Percentiles rank a stretch among this genome's conserved stretches.
These are phyloP conservation scores for Agaricus blazei DNA, from an alignment of 768 basidiomycete species.

Conservation along the genomic window DNA sequence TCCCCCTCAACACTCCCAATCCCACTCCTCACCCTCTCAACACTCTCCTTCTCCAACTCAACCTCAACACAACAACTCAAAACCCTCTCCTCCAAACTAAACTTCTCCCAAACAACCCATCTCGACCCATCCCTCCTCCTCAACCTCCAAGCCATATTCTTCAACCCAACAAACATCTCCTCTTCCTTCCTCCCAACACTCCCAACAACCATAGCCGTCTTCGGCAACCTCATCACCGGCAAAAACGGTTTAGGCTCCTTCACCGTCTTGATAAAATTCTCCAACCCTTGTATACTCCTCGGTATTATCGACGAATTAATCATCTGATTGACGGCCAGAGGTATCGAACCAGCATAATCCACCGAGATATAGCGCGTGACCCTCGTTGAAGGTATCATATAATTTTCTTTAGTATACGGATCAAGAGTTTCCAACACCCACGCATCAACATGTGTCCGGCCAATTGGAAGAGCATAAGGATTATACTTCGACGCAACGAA, in stretches of 20 bases:
- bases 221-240: conserved; percentile 67
- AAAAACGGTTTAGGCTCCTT: conserved; percentile 41
- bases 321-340: conserved; percentile 78
- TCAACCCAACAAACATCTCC: conserved; percentile 30
- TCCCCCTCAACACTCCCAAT: conserved; percentile 7
- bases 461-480: conserved; percentile 65
- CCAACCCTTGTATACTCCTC: conserved; percentile 65
- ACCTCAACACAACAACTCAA: conserved; percentile 52
- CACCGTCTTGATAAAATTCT: conserved; percentile 51
- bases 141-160: conserved; percentile 52
- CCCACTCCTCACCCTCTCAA: conserved; percentile 12
- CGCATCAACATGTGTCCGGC: conserved; percentile 81
- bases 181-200: conserved; percentile 40
- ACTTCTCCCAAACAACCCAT: conserved; percentile 51
- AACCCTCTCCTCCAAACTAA: conserved; percentile 41
- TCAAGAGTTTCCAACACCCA: conserved; percentile 98
- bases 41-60: conserved; percentile 19
- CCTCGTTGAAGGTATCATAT: conserved; percentile 87
- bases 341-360: conserved; percentile 84
- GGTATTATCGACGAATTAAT: conserved; percentile 72
- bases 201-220: conserved; percentile 52
- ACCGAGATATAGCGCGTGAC: conserved; percentile 82
- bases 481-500: conserved; percentile 74
- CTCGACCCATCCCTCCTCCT: conserved; percentile 55
- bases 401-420: conserved; percentile 90